These are phyloP conservation scores for Backusella sp. DNA, from an alignment of 192 early-diverging fungal species.

Conservation along the genomic window DNA sequence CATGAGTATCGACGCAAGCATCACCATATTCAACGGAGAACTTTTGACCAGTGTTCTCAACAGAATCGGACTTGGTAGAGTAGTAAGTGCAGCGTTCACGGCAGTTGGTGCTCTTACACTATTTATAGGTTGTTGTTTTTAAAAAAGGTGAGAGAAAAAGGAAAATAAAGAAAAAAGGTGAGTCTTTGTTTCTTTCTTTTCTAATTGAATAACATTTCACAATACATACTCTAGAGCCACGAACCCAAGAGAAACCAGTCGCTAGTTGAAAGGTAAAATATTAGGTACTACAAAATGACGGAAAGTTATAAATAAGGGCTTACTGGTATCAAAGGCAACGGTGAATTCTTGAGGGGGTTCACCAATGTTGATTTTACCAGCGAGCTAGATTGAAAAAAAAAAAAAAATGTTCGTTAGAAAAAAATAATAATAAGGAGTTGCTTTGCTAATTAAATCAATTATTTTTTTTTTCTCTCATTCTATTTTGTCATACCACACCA, in stretches of 20 bases:
- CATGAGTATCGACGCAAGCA: conserved; percentile 31
- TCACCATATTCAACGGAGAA: conserved; percentile 36
- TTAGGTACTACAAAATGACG: background rate
- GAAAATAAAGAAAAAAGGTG: background rate
- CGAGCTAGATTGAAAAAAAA: conserved; percentile 56
- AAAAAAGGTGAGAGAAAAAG: background rate
- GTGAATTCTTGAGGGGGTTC: conserved; percentile 90
- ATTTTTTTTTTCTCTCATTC: background rate
- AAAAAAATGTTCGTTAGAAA: conserved; percentile 2
- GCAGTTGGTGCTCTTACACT: conserved; percentile 35
- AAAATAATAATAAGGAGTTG: conserved; percentile 4
- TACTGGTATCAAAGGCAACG: conserved; percentile 85
- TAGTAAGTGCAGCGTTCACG: conserved; percentile 36
- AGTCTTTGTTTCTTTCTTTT: background rate
- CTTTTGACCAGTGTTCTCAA: conserved; percentile 20
- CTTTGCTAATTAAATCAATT: conserved; percentile 1
- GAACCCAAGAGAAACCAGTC: conserved; percentile 37
- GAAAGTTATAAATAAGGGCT: background rate
- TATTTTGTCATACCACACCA: conserved; percentile 23
- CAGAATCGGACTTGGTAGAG: conserved; percentile 16
- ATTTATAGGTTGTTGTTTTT: background rate
- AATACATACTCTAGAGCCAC: conserved; percentile 30
- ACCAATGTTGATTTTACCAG: conserved; percentile 81
- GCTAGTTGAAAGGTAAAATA: conserved; percentile 13
- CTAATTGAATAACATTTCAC: background rate